Base-by-base conservation (phyloP, 441 rosid genomes). In the Croton laevigatus region DNA sequence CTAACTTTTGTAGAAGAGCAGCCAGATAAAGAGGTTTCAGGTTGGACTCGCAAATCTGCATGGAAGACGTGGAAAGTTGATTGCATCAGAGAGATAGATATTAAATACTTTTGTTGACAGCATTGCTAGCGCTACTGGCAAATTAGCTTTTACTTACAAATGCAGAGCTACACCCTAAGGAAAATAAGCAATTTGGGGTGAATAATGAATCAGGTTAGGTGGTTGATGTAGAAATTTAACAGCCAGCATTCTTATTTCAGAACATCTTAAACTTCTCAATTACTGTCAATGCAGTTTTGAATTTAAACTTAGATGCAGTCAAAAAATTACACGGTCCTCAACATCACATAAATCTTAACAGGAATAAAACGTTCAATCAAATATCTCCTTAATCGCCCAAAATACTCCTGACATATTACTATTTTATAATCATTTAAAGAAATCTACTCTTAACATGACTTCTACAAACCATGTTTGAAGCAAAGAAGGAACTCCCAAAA, bases 21-120 rank as follows among this genome's bases (percentile, higher is more conserved):
- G 85, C 91, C 80, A 92, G 81, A 76, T 86, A 89, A 14, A 87
- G 77, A 46, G 96, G 98, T 83, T 93, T 95, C 81, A 85, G 73
- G 71, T 84, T 86, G 27, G 92, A 53, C 69, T 85, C 86, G 59
- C 99, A 95, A 45, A 89, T 81, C 98, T 93, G 84, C 68, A 69
- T 34, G 44, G 66, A 79, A 66, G 34, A 57, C 20, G 19, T 44
- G 23, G 52, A 70, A 16, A 40, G 6, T 20, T 51, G 27, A 65
- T 53, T 58, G 59, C 34, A 64, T 27, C 40, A 13, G 62, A 49
- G 36, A 65, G 59, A 2, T 36, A 0, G 3, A 37, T 3, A 20
- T 6, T 27, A 59, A 22, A 22, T 44, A 44, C 38, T 55, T 72
- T 14, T 19, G 23, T 37, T 20, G 22, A 19, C 22, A n/a, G 23